phyloP scores from a whole-genome alignment of 352 stramenopile genomes.

The Phytophthora europaea region DNA sequence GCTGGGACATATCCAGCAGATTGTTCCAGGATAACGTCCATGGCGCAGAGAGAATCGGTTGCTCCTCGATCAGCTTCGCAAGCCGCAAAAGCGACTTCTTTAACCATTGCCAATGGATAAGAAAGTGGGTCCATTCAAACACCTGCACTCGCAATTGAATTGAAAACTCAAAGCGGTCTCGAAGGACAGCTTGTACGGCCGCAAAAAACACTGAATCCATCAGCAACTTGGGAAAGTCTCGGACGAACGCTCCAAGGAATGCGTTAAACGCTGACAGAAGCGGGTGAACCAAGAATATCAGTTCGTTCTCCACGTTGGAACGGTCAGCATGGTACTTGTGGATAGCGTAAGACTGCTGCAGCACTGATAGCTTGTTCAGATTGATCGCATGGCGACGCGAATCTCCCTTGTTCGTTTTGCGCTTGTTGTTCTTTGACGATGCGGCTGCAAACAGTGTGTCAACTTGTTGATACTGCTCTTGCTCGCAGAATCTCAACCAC shows the following conservation, averaged over 20 bases:
- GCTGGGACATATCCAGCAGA: conserved; percentile 77
- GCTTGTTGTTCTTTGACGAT: conserved; percentile 19
- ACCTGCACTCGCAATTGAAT: conserved; percentile 66
- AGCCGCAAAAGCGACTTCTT: conserved; percentile 70
- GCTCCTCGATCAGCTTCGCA: conserved; percentile 30
- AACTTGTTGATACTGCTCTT: conserved; percentile 69
- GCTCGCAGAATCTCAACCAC: conserved; percentile 80
- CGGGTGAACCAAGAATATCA: conserved; percentile 79
- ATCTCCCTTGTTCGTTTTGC: conserved; percentile 29
- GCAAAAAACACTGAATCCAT: conserved; percentile 26
- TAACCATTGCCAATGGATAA: conserved; percentile 86
- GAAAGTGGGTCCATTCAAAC: conserved; percentile 85
- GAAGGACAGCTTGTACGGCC: conserved; percentile 52
- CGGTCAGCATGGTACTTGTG: conserved; percentile 80
- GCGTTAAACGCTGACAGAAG: conserved; percentile 71
- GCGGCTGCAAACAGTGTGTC: conserved; percentile 47
- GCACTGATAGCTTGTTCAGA: conserved; percentile 60
- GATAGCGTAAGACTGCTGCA: conserved; percentile 89
- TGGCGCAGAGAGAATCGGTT: background rate
- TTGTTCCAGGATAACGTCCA: conserved; percentile 51
- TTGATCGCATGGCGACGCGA: conserved; percentile 33
- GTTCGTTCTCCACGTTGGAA: conserved; percentile 75
- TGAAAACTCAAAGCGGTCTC: conserved; percentile 82
- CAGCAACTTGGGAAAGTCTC: background rate
- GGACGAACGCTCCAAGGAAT: conserved; percentile 50